Base-by-base conservation (phyloP, 306 rosid species). In the Cucurbita ficifolia region DNA sequence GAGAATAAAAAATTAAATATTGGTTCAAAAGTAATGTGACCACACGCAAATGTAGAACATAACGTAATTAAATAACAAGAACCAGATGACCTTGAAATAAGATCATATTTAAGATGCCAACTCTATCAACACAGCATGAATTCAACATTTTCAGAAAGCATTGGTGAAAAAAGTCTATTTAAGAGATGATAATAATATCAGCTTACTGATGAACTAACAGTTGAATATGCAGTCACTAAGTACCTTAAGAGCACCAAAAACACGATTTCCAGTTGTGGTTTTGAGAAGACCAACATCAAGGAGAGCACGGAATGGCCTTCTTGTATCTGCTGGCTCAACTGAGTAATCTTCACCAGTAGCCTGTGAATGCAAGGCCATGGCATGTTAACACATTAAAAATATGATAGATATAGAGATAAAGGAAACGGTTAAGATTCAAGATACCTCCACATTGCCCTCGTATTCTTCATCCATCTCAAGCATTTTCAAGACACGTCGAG, bases 301-400 rank as follows among this genome's bases (percentile, higher is more conserved):
- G 5, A 93, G 94, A 24, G 98, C 98, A 35, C 97, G 97, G 90
- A 90, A 93, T 16, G 98, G 98, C 81, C 98, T 88, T 81, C 98
- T 84, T 77, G 74, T 81, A 0, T 90, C 98, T 53, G 94, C 87
- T 55, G 98, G 97, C 62, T 93, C 98, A 18, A 93, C 96, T 0
- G 97, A 93, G 75, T 18, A 93, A 72, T 93, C 98, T 83, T 93
- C 98, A 6, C 97, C 98, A 8, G 89, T 77, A 24, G 96, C 96
- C 96, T 93, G 50, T 2, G 7, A 51, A 63, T 7, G 72, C 5
- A 17, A 9, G 4, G 13, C 10, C 5, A 42, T 8, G 7, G 17
- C 10, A 29, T 29, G 2, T 12, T 0, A 13, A 43, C 10, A 22
- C 0, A 39, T 5, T 18, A 6, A 14, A 4, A 7, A 45, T 36